Conservation (phyloP, 139 green algal genomes). For the Astrephomene gubernaculifera region DNA sequence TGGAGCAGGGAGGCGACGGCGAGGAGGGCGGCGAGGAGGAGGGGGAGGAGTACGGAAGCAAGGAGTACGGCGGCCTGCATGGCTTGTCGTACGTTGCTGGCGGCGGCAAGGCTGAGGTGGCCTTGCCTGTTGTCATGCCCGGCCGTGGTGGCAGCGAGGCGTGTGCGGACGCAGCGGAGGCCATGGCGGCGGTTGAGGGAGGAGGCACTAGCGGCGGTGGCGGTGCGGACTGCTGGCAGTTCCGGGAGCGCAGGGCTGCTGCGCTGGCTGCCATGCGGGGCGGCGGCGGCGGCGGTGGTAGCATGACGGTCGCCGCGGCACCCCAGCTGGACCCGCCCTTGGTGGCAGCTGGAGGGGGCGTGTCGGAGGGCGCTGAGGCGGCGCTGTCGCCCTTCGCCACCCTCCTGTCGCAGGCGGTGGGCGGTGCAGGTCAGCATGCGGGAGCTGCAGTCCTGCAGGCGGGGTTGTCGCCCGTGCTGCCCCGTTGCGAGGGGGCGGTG, state of each 20-base stretch:
- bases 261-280: not conserved
- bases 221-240: slow-evolving; percentile 6
- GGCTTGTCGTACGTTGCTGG: not conserved
- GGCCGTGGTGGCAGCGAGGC: not conserved
- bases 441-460: too few relatives aligned
- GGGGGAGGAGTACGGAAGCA: not conserved
- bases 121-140: not conserved
- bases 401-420: too few relatives aligned
- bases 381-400: too few relatives aligned
- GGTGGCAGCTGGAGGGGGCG: too few relatives aligned
- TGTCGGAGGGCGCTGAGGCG: too few relatives aligned
- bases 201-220: not conserved
- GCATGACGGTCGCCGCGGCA: too few relatives aligned
- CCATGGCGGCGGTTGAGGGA: too few relatives aligned
- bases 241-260: not conserved
- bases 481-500: too few relatives aligned
- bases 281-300: too few relatives aligned
- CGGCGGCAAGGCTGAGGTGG: not conserved
- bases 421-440: too few relatives aligned
- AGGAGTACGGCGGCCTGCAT: not conserved
- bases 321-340: too few relatives aligned
- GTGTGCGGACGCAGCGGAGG: not conserved
- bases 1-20: not conserved
- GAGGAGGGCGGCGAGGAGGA: not conserved
- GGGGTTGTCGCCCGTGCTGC: too few relatives aligned